A percentile compares a stretch with the other conserved stretches of the same genome.
Conservation (phyloP, 1,284 basidiomycete genomes). For the Puccinia triticina region DNA sequence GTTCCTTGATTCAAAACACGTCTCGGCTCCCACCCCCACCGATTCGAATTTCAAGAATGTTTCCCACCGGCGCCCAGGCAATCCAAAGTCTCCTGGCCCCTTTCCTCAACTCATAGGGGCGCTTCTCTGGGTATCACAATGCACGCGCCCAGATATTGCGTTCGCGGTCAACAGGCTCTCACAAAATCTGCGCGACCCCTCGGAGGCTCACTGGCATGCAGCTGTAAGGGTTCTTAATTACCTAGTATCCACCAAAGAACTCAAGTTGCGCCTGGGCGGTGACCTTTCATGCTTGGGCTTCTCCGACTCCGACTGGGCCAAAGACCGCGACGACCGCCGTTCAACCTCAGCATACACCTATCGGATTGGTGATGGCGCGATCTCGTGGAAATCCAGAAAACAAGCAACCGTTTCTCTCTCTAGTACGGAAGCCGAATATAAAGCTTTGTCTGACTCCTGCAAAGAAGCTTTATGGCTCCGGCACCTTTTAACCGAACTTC, state of each 20-base stretch:
- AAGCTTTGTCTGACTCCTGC: no score
- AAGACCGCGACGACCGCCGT: background rate
- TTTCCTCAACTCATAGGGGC: conserved; percentile 4
- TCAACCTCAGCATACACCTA: background rate
- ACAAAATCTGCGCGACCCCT: conserved; percentile 1
- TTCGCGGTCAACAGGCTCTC: background rate
- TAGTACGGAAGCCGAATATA: no score
- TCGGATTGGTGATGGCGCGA: no score
- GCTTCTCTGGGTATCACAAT: background rate
- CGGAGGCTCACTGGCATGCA: background rate
- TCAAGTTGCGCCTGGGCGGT: background rate
- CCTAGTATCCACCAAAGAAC: background rate
- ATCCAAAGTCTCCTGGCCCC: background rate
- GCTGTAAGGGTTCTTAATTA: conserved; percentile 7
- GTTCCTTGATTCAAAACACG: background rate
- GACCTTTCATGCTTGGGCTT: background rate
- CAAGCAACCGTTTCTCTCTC: no score
- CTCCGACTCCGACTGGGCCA: conserved; percentile 22
- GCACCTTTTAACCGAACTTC: no score
- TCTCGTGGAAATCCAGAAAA: no score
- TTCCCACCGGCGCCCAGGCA: background rate
- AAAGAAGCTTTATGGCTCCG: no score
- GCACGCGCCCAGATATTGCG: background rate
- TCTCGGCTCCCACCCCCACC: background rate
- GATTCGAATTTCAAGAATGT: background rate